Conservation (phyloP, 2,329 filamentous ascomycete genomes). For the Neonectria coccinea region DNA sequence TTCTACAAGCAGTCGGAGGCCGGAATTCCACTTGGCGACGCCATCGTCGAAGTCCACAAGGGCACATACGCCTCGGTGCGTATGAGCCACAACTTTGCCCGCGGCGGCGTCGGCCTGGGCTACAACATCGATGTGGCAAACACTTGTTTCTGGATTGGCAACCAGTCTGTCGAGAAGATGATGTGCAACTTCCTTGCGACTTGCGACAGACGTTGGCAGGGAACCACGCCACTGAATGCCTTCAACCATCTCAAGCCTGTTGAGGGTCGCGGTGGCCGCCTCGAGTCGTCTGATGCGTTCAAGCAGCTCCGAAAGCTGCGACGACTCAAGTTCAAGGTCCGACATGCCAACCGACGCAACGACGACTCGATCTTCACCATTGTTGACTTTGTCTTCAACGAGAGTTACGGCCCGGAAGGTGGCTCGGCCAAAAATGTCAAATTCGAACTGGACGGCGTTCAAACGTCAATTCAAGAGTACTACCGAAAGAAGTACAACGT, state of each 20-base stretch:
- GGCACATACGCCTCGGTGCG: constrained; percentile 90
- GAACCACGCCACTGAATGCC: constrained; percentile 44
- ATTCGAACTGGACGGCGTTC: constrained; percentile 65
- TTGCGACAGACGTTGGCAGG: constrained; percentile 46
- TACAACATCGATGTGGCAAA: constrained; percentile 95
- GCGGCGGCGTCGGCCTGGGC: constrained; percentile 72
- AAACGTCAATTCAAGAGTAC: constrained; percentile 64
- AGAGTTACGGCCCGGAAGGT: constrained; percentile 58
- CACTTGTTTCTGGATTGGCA: constrained; percentile 81
- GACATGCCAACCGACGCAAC: constrained; percentile 60
- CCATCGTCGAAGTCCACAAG: constrained; percentile 82
- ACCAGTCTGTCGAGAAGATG: constrained; percentile 54
- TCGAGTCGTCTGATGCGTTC: constrained; percentile 63
- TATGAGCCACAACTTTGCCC: constrained; percentile 67
- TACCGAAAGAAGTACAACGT: constrained; percentile 67
- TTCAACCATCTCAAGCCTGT: constrained; percentile 52
- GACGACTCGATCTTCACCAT: constrained; percentile 64
- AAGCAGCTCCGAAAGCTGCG: constrained; percentile 65
- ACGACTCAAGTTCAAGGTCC: constrained; percentile 68
- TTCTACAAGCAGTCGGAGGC: constrained; percentile 75
- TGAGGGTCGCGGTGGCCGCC: constrained; percentile 39
- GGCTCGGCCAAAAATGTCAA: constrained; percentile 63
- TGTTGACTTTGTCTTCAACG: constrained; percentile 62
- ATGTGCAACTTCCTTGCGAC: constrained; percentile 50
- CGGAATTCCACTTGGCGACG: constrained; percentile 66